Conservation (phyloP, 1,284 basidiomycete species). For the Malassezia japonica region DNA sequence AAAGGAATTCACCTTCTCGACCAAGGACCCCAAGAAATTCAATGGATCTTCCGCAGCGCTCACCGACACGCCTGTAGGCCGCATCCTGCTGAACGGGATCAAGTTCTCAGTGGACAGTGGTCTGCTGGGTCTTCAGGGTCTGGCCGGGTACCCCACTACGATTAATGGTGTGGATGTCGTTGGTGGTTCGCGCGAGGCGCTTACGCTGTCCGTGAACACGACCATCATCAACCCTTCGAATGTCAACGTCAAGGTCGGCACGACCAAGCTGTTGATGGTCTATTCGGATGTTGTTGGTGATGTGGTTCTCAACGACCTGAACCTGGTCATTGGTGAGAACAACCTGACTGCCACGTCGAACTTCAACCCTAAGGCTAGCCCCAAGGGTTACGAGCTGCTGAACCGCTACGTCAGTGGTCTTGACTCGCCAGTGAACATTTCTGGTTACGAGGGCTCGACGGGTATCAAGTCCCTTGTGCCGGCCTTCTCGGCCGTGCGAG, state of each 20-base stretch:
- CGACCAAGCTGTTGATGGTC: slow-evolving; percentile 54
- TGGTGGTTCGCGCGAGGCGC: slow-evolving; percentile 59
- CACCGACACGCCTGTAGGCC: slow-evolving; percentile 61
- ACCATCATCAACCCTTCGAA: slow-evolving; percentile 64
- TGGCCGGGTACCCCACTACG: slow-evolving; percentile 55
- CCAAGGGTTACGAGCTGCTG: slow-evolving; percentile 59
- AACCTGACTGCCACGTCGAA: slow-evolving; percentile 36
- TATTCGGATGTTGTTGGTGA: slow-evolving; percentile 49
- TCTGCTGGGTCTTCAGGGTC: slow-evolving; percentile 59
- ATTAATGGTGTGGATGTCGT: slow-evolving; percentile 62
- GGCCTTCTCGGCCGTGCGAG: slow-evolving; percentile 59
- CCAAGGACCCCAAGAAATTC: slow-evolving; percentile 57
- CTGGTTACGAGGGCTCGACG: slow-evolving; percentile 59
- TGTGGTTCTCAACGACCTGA: slow-evolving; percentile 29
- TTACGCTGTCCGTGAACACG: slow-evolving; percentile 57
- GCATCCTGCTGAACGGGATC: slow-evolving; percentile 62
- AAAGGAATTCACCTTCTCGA: slow-evolving; percentile 49
- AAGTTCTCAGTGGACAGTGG: slow-evolving; percentile 64
- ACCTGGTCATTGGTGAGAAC: slow-evolving; percentile 36
- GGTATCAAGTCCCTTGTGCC: slow-evolving; percentile 56
- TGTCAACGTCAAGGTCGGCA: slow-evolving; percentile 54
- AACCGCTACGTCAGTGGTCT: slow-evolving; percentile 60
- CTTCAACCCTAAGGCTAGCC: slow-evolving; percentile 57
- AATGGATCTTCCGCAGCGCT: slow-evolving; percentile 60
- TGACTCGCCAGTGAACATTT: slow-evolving; percentile 41